Conservation (phyloP, 1,139 yeast genomes). For the Saccharomyces hybrid region DNA sequence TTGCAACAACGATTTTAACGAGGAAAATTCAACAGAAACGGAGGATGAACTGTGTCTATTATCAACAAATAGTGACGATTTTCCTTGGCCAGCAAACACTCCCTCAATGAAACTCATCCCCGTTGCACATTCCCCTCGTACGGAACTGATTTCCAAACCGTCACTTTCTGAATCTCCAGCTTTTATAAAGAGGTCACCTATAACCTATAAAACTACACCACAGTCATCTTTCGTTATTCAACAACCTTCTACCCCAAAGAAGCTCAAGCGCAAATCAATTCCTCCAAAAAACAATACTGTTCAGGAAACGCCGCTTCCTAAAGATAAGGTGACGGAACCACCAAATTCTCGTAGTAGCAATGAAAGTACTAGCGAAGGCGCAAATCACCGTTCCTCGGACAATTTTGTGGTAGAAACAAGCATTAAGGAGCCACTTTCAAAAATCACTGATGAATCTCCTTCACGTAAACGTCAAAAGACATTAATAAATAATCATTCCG, state of each 20-base stretch:
- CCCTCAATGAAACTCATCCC: conserved; percentile 2
- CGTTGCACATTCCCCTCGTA: conserved; percentile 2
- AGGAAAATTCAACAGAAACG: conserved; percentile 30
- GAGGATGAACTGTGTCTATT: conserved; percentile 31
- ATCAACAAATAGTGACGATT: conserved; percentile 17
- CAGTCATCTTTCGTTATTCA: background rate
- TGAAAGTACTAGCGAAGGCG: background rate
- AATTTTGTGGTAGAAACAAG: no score
- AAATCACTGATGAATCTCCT: background rate
- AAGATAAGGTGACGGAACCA: background rate
- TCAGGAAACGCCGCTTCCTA: background rate
- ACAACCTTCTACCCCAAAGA: background rate
- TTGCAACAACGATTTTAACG: conserved; percentile 20
- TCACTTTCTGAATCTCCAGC: background rate
- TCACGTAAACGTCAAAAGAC: background rate
- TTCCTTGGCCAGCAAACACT: conserved; percentile 8
- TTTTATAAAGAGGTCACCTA: background rate
- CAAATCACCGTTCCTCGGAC: no score
- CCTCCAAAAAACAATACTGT: background rate
- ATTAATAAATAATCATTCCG: background rate
- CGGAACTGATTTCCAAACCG: background rate
- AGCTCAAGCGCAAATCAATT: background rate
- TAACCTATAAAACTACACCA: background rate
- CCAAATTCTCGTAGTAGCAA: background rate
- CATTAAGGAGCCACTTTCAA: background rate